A percentile compares a stretch with the other conserved stretches of the same genome.
These are phyloP conservation scores for Rosellinia necatrix DNA, from an alignment of 2,329 filamentous ascomycete genomes.

Conservation along the genomic window DNA sequence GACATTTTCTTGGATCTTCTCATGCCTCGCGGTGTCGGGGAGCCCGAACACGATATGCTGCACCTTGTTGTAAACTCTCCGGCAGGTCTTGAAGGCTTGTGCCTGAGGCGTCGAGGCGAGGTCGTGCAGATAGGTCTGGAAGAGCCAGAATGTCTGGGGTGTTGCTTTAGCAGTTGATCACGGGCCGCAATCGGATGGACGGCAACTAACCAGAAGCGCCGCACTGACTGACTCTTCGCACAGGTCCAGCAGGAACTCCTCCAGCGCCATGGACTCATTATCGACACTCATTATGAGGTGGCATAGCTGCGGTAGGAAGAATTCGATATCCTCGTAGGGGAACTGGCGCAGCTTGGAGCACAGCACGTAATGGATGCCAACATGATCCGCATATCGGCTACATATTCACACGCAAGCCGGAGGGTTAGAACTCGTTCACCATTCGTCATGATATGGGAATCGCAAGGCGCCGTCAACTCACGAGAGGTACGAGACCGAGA, in stretches of 20 bases:
- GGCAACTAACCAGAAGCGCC: constrained; percentile 70
- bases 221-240: constrained; percentile 88
- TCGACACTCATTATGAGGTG: constrained; percentile 86
- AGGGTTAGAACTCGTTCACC: constrained; percentile 20
- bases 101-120: constrained; percentile 76
- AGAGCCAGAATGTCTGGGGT: constrained; percentile 82
- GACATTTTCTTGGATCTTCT: constrained; percentile 81
- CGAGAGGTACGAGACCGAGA: constrained; percentile 88
- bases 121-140: constrained; percentile 86
- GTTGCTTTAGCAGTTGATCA: constrained; percentile 33
- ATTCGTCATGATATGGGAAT: too few species aligned
- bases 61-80: constrained; percentile 84
- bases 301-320: constrained; percentile 87
- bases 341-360: constrained; percentile 89
- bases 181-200: constrained; percentile 21
- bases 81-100: constrained; percentile 79
- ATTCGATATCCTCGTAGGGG: constrained; percentile 89
- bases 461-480: constrained; percentile 52
- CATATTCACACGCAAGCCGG: constrained; percentile 21
- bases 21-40: constrained; percentile 68
- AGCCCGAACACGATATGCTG: constrained; percentile 86
- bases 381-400: constrained; percentile 86
- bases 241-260: constrained; percentile 84
- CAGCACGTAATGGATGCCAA: constrained; percentile 87
- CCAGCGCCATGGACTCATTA: constrained; percentile 89